These are phyloP conservation scores for Cucurbita pepo DNA, from an alignment of 306 rosid genomes.

Conservation along the genomic window DNA sequence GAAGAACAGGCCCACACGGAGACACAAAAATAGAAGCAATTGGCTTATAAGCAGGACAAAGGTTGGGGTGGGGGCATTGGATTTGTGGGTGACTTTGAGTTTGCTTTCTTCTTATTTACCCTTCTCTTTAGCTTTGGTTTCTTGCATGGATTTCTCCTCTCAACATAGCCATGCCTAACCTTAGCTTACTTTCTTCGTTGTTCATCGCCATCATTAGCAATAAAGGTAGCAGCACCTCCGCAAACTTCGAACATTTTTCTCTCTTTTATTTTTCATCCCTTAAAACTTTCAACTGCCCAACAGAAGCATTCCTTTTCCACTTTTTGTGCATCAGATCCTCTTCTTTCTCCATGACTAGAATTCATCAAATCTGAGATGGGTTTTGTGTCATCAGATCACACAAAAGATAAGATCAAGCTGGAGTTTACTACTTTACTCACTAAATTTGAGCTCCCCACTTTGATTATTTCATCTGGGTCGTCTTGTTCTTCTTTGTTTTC, in stretches of 20 bases:
- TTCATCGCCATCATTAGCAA: conserved; percentile 38
- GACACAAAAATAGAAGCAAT: neutral
- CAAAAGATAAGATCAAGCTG: neutral
- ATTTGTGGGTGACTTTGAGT: conserved; percentile 29
- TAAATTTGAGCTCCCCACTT: conserved; percentile 2
- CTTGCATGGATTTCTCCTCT: conserved; percentile 92
- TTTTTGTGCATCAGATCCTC: conserved; percentile 44
- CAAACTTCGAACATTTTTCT: neutral
- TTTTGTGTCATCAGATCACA: conserved; percentile 6
- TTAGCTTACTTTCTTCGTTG: conserved; percentile 16
- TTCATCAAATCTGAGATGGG: conserved; percentile 17
- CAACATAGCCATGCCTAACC: neutral
- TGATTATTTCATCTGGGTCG: neutral
- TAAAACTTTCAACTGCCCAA: conserved; percentile 29
- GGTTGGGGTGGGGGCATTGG: conserved; percentile 25
- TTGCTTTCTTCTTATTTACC: conserved; percentile 11
- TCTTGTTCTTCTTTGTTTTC: neutral
- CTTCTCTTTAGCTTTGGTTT: conserved; percentile 43
- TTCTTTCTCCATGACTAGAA: conserved; percentile 14
- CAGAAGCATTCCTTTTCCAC: conserved; percentile 9
- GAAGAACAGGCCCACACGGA: neutral
- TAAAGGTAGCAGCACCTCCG: conserved; percentile 12
- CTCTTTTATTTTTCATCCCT: conserved; percentile 6
- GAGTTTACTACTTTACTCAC: conserved; percentile 5
- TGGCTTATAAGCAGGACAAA: conserved; percentile 21